phyloP scores from a whole-genome alignment of 495 filamentous ascomycete genomes.

The Aspergillus heteromorphus region DNA sequence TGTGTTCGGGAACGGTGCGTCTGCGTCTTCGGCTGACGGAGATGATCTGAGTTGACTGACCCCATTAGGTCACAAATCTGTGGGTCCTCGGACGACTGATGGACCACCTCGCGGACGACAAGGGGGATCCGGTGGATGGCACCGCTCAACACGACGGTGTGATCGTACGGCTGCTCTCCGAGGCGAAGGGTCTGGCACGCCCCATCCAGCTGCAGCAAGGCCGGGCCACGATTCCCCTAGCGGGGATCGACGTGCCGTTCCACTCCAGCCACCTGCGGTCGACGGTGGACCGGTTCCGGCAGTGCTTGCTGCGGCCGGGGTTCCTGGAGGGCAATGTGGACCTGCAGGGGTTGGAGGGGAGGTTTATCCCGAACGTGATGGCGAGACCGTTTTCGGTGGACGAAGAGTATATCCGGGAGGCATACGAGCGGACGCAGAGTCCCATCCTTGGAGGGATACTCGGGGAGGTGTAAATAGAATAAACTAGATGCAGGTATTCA shows the following conservation, averaged over 20 bases:
- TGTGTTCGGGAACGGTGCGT: constrained; percentile 36
- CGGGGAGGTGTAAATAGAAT: not conserved
- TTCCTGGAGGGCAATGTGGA: constrained; percentile 24
- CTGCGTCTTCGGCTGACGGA: no score
- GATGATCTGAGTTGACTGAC: no score
- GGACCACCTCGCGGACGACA: constrained; percentile 11
- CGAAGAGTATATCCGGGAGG: constrained; percentile 88
- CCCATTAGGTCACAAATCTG: constrained; percentile 16
- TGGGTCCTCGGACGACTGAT: constrained; percentile 16
- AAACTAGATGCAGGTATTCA: no score
- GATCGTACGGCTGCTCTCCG: not conserved
- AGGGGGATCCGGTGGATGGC: not conserved
- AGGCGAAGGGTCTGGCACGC: constrained; percentile 4
- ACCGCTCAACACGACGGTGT: not conserved
- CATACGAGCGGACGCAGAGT: constrained; percentile 64
- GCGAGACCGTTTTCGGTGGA: constrained; percentile 55
- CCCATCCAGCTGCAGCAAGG: constrained; percentile 23
- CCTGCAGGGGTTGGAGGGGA: constrained; percentile 13
- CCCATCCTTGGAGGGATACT: constrained; percentile 15
- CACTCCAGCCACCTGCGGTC: constrained; percentile 30
- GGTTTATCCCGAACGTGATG: constrained; percentile 34
- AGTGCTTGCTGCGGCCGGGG: constrained; percentile 25
- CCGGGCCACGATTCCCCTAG: constrained; percentile 30
- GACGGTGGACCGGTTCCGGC: constrained; percentile 23
- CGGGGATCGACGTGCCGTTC: constrained; percentile 42